Conservation (phyloP, 208 protist genomes). For the Wallacemonas collosoma region DNA sequence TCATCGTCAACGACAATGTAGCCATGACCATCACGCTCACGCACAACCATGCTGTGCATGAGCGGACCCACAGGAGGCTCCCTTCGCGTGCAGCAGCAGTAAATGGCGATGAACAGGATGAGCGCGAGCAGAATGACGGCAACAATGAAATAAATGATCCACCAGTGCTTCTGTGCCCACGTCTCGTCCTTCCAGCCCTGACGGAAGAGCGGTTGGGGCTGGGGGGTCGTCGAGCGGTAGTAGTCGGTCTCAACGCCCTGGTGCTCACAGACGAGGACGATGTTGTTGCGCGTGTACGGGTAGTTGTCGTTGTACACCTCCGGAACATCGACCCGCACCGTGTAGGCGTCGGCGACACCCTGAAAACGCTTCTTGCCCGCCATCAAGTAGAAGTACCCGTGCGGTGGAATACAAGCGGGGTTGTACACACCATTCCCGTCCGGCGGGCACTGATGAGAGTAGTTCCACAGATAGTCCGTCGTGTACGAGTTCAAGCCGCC, state of each 20-base stretch:
- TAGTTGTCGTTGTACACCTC: constrained; percentile 23
- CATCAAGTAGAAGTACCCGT: constrained; percentile 39
- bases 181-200: constrained; percentile 54
- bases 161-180: constrained; percentile 63
- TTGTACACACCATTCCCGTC: background rate
- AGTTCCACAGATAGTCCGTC: constrained; percentile 30
- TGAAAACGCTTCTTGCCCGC: background rate
- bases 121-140: constrained; percentile 31
- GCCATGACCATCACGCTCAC: constrained; percentile 41
- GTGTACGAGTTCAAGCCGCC: constrained; percentile 36
- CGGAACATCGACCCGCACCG: constrained; percentile 28
- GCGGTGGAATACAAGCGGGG: constrained; percentile 26
- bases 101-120: constrained; percentile 38
- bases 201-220: constrained; percentile 39
- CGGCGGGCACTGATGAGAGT: constrained; percentile 12
- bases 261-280: constrained; percentile 37
- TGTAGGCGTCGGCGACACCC: background rate
- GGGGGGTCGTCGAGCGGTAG: constrained; percentile 20
- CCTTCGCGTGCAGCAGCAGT: constrained; percentile 39
- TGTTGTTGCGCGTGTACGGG: constrained; percentile 25
- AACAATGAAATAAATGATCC: constrained; percentile 42
- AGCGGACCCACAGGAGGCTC: constrained; percentile 21
- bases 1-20: constrained; percentile 29
- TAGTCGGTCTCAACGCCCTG: constrained; percentile 26
- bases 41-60: constrained; percentile 49